Evolutionary conservation across 2,329 filamentous ascomycete species (phyloP).

Genomic region (Colletotrichum viniferum): DNA sequence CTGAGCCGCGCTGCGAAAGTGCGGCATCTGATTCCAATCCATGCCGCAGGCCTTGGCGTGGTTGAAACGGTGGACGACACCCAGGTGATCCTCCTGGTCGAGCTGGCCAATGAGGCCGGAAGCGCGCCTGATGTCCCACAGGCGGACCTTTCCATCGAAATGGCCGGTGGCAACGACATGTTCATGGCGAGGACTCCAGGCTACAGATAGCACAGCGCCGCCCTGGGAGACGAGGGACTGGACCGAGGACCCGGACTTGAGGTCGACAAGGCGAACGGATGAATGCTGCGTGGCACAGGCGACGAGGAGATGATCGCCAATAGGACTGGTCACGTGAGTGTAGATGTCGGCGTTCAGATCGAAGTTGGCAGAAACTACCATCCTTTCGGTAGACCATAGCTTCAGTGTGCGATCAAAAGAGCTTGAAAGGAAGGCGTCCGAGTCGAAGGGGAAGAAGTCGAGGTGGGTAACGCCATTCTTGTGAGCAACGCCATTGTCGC

Average conservation of each 20-base stretch:
- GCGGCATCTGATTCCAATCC: conserved; percentile 32
- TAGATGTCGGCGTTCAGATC: conserved; percentile 72
- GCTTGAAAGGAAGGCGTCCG: conserved; percentile 74
- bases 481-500: conserved; percentile 45
- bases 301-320: conserved; percentile 77
- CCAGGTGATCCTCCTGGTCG: conserved; percentile 83
- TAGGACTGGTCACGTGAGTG: conserved; percentile 77
- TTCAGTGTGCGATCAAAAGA: conserved; percentile 81
- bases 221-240: conserved; percentile 74
- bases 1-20: conserved; percentile 55
- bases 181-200: conserved; percentile 83
- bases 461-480: conserved; percentile 77
- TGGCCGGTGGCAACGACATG: conserved; percentile 83
- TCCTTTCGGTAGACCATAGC: conserved; percentile 71
- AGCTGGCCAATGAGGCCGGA: conserved; percentile 77
- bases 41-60: conserved; percentile 34
- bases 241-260: conserved; percentile 79
- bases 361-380: conserved; percentile 68
- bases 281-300: conserved; percentile 89
- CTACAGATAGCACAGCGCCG: conserved; percentile 69
- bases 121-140: conserved; percentile 88
- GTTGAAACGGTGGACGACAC: conserved; percentile 54
- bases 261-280: conserved; percentile 81
- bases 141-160: conserved; percentile 80
- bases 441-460: conserved; percentile 80